Evolutionary conservation across 495 filamentous ascomycete species (phyloP), one percentile per base, ranked within the genome.

Genomic region (Aspergillus cristatus): DNA sequence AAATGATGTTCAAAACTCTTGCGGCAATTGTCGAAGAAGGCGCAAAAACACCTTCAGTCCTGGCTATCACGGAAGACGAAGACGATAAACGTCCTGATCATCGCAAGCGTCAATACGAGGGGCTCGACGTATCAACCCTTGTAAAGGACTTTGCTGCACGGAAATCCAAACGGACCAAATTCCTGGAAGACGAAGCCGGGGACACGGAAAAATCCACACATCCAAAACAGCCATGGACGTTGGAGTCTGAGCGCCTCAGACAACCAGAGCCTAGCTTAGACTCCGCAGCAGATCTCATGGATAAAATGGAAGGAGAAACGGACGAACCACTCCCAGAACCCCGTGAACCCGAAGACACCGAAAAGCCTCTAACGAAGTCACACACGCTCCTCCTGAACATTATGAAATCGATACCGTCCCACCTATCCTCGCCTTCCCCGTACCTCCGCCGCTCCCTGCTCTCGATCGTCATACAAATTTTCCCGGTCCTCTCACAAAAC

Each of bases 351-450:
- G 68, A 81, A 55, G 62, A 70, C 32, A 55, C 58, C 20, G 62
- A 71, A 31, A 75, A 72, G 37, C 51, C 76, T 42, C 31, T 82
- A 18, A 70, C 50, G 52, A 71, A 68, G 56, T 52, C 64, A 0
- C 65, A 86, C 57, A 67, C 65, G 13, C 70, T 89, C 7, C 69
- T 89, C 10, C 65, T 78, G 18, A 71, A 73, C 16, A 82, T 93
- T 37, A 70, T 79, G 42, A 75, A 72, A 34, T 73, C 79, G 14
- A 81, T 78, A n/a, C 83, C 81, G 47, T 79, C 89, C 45, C 85
- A 94, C 57, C 74, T 96, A n/a, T 83, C 86, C 24, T 83, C 84
- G 0, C 76, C 86, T 4, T 84, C 86, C 2, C 79, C 85, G 0
- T 70, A 76, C 20, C 74, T 98, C 18, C 84, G 90, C 18, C 72